Evolutionary conservation across 768 basidiomycete genomes (phyloP).

Genomic region (Candolleomyces eurysporus): DNA sequence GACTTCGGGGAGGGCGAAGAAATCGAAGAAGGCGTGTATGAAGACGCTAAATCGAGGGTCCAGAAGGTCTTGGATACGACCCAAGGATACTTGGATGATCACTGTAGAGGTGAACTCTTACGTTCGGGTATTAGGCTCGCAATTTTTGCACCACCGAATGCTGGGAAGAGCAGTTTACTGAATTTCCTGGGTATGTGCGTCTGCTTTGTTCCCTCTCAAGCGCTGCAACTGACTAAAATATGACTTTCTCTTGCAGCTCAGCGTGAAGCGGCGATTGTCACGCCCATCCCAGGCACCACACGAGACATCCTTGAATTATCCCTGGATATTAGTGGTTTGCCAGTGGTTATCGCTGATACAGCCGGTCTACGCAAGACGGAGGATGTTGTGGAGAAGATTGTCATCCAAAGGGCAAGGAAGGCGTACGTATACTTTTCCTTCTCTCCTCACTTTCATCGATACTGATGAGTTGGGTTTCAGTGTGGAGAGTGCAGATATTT

Average conservation of each 20-base stretch:
- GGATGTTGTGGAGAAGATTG: constrained; percentile 77
- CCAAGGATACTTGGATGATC: constrained; percentile 59
- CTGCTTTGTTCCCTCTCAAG: neutral
- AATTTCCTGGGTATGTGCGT: constrained; percentile 73
- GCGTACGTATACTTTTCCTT: constrained; percentile 45
- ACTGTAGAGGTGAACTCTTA: constrained; percentile 80
- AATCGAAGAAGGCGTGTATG: constrained; percentile 78
- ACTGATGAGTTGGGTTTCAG: constrained; percentile 31
- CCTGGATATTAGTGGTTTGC: constrained; percentile 82
- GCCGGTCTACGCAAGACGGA: constrained; percentile 74
- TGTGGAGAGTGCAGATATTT: constrained; percentile 63
- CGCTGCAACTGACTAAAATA: neutral
- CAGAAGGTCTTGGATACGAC: constrained; percentile 50
- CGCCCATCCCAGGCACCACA: constrained; percentile 84
- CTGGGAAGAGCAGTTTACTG: constrained; percentile 89
- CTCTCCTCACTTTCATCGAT: neutral
- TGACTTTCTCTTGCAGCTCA: constrained; percentile 49
- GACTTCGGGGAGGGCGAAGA: constrained; percentile 94
- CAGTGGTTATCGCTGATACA: constrained; percentile 80
- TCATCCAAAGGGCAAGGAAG: constrained; percentile 68
- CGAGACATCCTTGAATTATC: constrained; percentile 84
- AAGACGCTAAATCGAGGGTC: constrained; percentile 61
- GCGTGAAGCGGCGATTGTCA: constrained; percentile 87
- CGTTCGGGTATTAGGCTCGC: constrained; percentile 79
- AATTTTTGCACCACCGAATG: constrained; percentile 92